Base-by-base conservation (phyloP, 345 rosid genomes). In the Ceriops decandra region DNA sequence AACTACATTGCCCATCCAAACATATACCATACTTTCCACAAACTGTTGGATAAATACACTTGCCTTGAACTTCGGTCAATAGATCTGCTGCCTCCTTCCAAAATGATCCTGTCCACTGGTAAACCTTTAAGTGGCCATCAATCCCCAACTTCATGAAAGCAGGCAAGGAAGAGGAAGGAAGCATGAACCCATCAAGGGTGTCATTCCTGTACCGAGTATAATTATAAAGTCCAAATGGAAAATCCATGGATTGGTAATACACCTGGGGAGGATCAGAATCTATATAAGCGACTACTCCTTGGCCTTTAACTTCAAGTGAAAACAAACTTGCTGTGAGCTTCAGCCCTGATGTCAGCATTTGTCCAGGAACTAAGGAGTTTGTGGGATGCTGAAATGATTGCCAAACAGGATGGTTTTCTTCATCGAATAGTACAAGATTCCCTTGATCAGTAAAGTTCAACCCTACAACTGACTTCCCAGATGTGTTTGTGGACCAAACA, bases 301-400 rank as follows among this genome's bases (percentile, higher is more conserved):
- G 21, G 17, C 26, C 38, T 7, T 60, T 46, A 66, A 76, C 52
- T n/a, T 72, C 64, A 53, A 79, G 51, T 17, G 75, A 71, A 31
- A 67, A 51, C 72, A 68, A 52, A 58, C 72, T 64, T 7, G 78
- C 66, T 35, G 64, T 52, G 30, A 79, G 63, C 52, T 57, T 61
- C 64, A 62, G 63, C 3, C 71, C 74, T 27, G 31, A 10, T 30
- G 11, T 30, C 7, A 79, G 46, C 58, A 52, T 82, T 46, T 75
- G 80, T 0, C 71, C 73, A 15, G 79, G 79, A 56, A 89, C 74
- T 61, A 87, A 83, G 19, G 83, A 78, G 68, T 89, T 83, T 0
- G 80, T 84, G 1, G 90, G 87, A 20, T 63, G 70, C 76, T 84
- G 83, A 65, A 89, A 89, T 57, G 87, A 85, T 49, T 87, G 87